Evolutionary conservation across 306 rosid species (phyloP), one percentile per base, ranked within the genome.

Genomic region (Ceratonia siliqua): DNA sequence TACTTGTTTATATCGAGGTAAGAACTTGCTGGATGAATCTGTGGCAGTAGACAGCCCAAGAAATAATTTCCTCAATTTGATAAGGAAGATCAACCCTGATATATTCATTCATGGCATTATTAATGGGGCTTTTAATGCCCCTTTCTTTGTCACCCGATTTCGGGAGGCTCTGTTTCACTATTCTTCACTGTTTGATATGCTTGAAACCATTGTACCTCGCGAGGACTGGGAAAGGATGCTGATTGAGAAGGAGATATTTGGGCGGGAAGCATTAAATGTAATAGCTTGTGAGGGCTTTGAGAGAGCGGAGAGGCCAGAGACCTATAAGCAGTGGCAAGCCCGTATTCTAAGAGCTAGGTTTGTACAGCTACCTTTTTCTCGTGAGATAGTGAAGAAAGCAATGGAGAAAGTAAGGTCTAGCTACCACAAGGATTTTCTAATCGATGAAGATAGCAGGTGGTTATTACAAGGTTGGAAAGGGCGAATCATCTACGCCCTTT

Each of bases 401-500:
- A 61, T 70, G 49, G 55, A 74, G 21, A 95, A 83, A 80, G 98
- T 92, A 35, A 80, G 70, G 25, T 8, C 81, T 45, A 57, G 72
- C 65, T 95, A 86, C 87, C 99, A 92, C 85, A 86, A 81, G 68
- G 99, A 92, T 76, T 95, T 92, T 79, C 70, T 95, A 46, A 92
- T 95, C 22, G 92, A 95, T 62, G 96, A 95, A 92, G 96, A 89
- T 78, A 49, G 87, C 48, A 78, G 70, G 69, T 95, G 98, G 99
- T 25, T 95, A 76, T 81, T 95, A 79, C 98, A 90, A 82, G 99
- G 99, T 73, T 95, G 99, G 99, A 95, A 95, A 75, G 99, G 99
- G 68, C 78, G 99, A 67, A 95, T 88, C 18, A 66, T 86, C 32
- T 95, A 48, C 25, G 97, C 98, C 22, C 81, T 92, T 55, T 92